Evolutionary conservation across 139 green algal genomes (phyloP).

Genomic region (Chlorella sorokiniana): DNA sequence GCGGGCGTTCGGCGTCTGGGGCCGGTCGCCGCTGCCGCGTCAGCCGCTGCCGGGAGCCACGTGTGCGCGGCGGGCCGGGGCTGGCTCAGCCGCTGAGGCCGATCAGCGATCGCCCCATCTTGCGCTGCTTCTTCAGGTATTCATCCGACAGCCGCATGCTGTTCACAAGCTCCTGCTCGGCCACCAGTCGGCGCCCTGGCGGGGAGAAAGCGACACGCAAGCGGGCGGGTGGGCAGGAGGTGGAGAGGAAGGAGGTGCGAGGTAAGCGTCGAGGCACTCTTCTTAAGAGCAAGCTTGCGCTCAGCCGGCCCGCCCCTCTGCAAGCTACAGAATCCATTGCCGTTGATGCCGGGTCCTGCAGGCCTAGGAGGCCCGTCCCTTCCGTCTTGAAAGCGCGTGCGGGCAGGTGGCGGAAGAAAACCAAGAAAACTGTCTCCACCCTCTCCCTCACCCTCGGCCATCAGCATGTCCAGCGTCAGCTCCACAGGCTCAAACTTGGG

Average conservation of each 20-base stretch:
- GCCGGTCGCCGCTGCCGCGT: too few relatives aligned
- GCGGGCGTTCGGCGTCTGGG: too few relatives aligned
- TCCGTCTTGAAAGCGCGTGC: too few relatives aligned
- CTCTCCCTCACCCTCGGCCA: conserved; percentile 47
- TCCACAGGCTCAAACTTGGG: conserved; percentile 67
- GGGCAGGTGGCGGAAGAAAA: too few relatives aligned
- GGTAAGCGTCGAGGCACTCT: too few relatives aligned
- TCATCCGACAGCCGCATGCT: conserved; percentile 91
- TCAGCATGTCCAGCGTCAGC: conserved; percentile 58
- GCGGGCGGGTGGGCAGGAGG: not conserved
- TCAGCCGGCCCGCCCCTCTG: not conserved
- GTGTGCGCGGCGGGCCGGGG: too few relatives aligned
- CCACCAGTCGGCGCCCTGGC: conserved; percentile 69
- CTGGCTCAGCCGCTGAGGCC: conserved; percentile 32
- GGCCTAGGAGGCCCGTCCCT: too few relatives aligned
- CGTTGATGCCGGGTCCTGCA: too few relatives aligned
- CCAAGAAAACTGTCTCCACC: not conserved
- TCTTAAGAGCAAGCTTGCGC: too few relatives aligned
- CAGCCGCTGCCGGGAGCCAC: too few relatives aligned
- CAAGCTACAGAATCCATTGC: too few relatives aligned
- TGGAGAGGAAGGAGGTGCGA: not conserved
- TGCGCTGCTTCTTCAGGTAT: conserved; percentile 73
- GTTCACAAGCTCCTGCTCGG: conserved; percentile 96
- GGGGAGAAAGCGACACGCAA: too few relatives aligned
- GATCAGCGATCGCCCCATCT: conserved; percentile 29